These are phyloP conservation scores for Xerocomellus intermedius DNA, from an alignment of 768 basidiomycete species.

Conservation along the genomic window DNA sequence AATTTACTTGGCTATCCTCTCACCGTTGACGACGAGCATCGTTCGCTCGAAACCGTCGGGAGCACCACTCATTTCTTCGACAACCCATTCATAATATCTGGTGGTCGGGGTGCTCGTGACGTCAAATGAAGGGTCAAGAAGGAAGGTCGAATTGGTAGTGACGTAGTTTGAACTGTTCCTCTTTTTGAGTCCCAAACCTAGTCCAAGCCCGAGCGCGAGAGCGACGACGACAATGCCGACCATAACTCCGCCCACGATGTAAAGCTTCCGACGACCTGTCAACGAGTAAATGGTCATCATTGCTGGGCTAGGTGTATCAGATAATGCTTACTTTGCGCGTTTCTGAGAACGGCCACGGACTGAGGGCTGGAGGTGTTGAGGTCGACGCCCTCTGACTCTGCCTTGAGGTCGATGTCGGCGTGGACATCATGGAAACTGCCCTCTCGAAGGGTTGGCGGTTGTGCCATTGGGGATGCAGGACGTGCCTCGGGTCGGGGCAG, in stretches of 20 bases:
- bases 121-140: constrained; percentile 30
- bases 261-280: constrained; percentile 23
- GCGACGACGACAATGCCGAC: constrained; percentile 14
- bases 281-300: neutral
- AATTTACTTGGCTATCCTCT: neutral
- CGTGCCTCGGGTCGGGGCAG: neutral
- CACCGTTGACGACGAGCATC: constrained; percentile 50
- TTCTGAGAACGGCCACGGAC: neutral
- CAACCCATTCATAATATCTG: constrained; percentile 43
- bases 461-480: constrained; percentile 8
- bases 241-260: constrained; percentile 14
- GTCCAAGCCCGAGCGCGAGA: constrained; percentile 29
- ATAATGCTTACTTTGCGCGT: constrained; percentile 7
- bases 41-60: constrained; percentile 41
- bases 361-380: neutral
- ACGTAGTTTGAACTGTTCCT: constrained; percentile 11
- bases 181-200: constrained; percentile 29
- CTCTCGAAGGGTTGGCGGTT: neutral
- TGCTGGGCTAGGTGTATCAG: neutral
- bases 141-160: constrained; percentile 28
- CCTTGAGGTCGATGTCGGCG: neutral
- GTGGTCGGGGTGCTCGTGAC: constrained; percentile 34
- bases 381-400: neutral
- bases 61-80: constrained; percentile 37
- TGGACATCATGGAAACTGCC: constrained; percentile 3